These are phyloP conservation scores for Phytophthora nicotianae DNA, from an alignment of 352 stramenopile species.

Conservation along the genomic window DNA sequence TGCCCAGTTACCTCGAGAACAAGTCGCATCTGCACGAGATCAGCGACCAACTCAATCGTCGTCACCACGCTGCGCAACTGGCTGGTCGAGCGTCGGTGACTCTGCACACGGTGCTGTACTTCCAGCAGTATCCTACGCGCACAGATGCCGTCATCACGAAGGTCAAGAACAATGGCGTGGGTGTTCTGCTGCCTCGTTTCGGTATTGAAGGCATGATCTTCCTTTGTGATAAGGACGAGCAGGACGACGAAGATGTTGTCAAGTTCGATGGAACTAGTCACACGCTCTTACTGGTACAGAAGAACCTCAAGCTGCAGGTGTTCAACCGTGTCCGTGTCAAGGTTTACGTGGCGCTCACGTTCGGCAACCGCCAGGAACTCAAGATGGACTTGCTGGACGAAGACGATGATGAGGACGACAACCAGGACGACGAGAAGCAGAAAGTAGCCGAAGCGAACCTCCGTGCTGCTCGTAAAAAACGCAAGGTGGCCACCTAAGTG, in stretches of 20 bases:
- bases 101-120: conserved; percentile 98
- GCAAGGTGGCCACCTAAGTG: conserved; percentile 27
- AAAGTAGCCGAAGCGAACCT: conserved; percentile 40
- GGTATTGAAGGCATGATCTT: conserved; percentile 98
- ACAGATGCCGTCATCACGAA: conserved; percentile 95
- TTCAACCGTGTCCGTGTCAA: conserved; percentile 83
- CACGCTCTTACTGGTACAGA: conserved; percentile 64
- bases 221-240: conserved; percentile 78
- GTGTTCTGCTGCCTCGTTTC: conserved; percentile 97
- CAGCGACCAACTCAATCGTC: conserved; percentile 97
- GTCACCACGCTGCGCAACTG: conserved; percentile 96
- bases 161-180: conserved; percentile 94
- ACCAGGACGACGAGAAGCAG: conserved; percentile 21
- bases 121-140: conserved; percentile 85
- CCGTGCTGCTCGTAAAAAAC: conserved; percentile 36
- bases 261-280: conserved; percentile 59
- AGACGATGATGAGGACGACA: conserved; percentile 35
- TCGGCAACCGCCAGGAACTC: conserved; percentile 83
- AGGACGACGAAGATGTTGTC: conserved; percentile 62
- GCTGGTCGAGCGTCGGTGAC: conserved; percentile 96
- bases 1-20: conserved; percentile 95
- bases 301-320: conserved; percentile 66
- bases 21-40: conserved; percentile 95
- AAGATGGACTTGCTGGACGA: conserved; percentile 81
- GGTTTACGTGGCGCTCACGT: conserved; percentile 77